Conservation (phyloP, 305 asterid species). For the Fraxinus greggii region DNA sequence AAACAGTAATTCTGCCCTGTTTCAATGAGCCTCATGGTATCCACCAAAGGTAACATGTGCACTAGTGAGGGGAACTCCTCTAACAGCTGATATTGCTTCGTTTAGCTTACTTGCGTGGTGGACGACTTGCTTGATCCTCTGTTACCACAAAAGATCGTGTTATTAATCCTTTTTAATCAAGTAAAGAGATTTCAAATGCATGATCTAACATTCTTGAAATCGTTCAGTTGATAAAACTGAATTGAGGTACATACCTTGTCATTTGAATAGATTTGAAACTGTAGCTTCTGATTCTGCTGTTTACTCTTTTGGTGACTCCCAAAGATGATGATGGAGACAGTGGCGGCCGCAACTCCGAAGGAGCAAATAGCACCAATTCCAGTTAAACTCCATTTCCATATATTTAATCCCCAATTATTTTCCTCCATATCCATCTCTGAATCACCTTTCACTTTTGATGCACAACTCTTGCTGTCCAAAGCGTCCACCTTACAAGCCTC, state of each 20-base stretch:
- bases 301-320: conserved; percentile 37
- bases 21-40: conserved; percentile 38
- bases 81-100: conserved; percentile 46
- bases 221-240: background rate
- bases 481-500: conserved; percentile 11
- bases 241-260: conserved; percentile 33
- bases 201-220: background rate
- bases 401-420: conserved; percentile 34
- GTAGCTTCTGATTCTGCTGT: conserved; percentile 44
- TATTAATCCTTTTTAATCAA: background rate
- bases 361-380: conserved; percentile 79
- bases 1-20: background rate
- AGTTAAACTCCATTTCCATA: conserved; percentile 63
- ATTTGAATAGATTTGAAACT: conserved; percentile 44
- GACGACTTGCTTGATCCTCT: conserved; percentile 56
- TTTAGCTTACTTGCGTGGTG: conserved; percentile 39
- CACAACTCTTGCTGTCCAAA: conserved; percentile 11
- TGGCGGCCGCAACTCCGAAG: conserved; percentile 65
- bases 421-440: conserved; percentile 21
- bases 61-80: conserved; percentile 37
- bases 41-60: conserved; percentile 69
- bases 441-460: conserved; percentile 9
- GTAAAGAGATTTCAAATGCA: background rate
- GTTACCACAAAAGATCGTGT: conserved; percentile 1
- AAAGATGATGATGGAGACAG: conserved; percentile 57